Conservation (phyloP, 306 rosid species). For the Cucurbita ficifolia region DNA sequence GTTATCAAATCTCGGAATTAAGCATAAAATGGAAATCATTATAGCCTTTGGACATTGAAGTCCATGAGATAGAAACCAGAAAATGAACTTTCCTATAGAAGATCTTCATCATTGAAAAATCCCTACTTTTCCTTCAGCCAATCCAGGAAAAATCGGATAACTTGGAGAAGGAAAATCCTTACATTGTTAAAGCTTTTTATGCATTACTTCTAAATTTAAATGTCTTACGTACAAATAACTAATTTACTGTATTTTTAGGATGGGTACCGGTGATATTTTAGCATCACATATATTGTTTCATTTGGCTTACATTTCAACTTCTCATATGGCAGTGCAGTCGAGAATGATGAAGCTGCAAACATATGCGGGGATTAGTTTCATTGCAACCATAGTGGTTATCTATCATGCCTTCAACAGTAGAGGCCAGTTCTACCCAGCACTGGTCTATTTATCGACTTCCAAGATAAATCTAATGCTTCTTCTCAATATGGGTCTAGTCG, state of each 20-base stretch:
- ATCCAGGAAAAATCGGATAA: not conserved
- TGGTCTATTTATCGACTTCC: conserved; percentile 90
- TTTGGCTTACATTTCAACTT: not conserved
- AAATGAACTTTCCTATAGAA: not conserved
- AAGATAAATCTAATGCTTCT: conserved; percentile 92
- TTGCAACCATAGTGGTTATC: conserved; percentile 66
- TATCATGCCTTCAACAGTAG: conserved; percentile 92
- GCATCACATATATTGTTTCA: not conserved
- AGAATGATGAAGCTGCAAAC: conserved; percentile 81
- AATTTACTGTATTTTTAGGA: not conserved
- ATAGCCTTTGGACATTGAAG: no score
- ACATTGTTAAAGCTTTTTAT: not conserved
- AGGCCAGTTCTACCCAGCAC: conserved; percentile 94
- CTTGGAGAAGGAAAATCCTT: not conserved
- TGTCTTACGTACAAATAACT: not conserved
- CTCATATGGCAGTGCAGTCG: conserved; percentile 4
- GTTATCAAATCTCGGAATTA: no score
- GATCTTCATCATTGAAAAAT: not conserved
- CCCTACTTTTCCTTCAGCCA: not conserved
- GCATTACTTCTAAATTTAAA: not conserved
- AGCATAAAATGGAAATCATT: no score
- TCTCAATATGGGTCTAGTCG: conserved; percentile 85
- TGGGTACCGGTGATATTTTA: not conserved
- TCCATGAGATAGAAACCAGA: not conserved
- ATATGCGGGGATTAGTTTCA: conserved; percentile 76